Evolutionary conservation across 331 rosid species (phyloP), one percentile per base, ranked within the genome.

Genomic region (Malus hybrid): DNA sequence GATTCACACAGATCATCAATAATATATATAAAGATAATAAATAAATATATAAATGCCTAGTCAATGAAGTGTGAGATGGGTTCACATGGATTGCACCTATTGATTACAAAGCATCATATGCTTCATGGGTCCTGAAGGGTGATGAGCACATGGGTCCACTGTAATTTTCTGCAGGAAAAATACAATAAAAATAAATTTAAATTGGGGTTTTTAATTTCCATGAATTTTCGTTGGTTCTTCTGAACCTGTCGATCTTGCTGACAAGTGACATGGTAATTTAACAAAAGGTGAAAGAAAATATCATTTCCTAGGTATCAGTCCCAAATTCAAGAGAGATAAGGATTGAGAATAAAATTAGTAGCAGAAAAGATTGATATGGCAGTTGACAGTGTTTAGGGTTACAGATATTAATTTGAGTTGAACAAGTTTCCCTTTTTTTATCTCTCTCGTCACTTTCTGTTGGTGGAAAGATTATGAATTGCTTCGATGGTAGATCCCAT

Each of bases 11-110:
- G 69, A 18, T 16, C 52, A 7, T 39, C 32, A n/a, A 77, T 12
- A 73, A 34, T 8, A 54, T 7, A 31, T 24, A 36, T 28, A 42
- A 67, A 15, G 39, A 20, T 36, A 20, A 34, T 34, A 44, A 48
- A 57, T 44, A 44, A 42, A 44, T 11, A 44, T 10, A 44, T 44
- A 44, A 0, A 3, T 46, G 57, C 70, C 59, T 78, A 68, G 79
- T 80, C 82, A 80, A 73, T 84, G 80, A 36, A 57, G 48, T 24
- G 78, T 20, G 78, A 69, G 50, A 67, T 77, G 85, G 80, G 74
- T 83, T 85, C 87, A 86, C 87, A 86, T 80, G 89, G 87, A 76
- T 28, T 76, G 83, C 83, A 72, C 81, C 77, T 28, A 52, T 48
- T 63, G 71, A 72, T 63, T 28, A 70, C 54, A 8, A 70, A 20